Conservation (phyloP, 441 rosid genomes). For the Populus hybrid region DNA sequence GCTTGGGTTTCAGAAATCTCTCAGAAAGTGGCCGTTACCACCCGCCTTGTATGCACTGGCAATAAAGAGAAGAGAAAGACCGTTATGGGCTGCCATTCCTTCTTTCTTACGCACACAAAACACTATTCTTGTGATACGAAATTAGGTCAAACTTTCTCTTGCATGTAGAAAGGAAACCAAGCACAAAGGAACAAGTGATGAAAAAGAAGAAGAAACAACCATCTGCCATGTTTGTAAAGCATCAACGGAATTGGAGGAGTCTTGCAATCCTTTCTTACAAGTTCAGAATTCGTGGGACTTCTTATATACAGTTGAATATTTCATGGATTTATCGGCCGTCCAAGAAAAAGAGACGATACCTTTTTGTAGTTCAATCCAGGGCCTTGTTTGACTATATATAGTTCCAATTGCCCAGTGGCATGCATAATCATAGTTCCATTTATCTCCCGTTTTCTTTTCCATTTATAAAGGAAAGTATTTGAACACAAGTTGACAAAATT, state of each 20-base stretch:
- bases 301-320: background rate
- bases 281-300: background rate
- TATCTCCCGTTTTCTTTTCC: too few relatives aligned
- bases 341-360: background rate
- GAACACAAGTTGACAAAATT: too few relatives aligned
- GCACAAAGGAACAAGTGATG: background rate
- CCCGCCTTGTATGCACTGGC: slow-evolving; percentile 15
- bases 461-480: too few relatives aligned
- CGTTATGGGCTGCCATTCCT: slow-evolving; percentile 19
- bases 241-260: background rate
- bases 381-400: background rate
- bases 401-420: background rate
- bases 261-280: background rate
- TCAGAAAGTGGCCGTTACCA: slow-evolving; percentile 30
- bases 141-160: slow-evolving; percentile 7
- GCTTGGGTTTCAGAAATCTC: slow-evolving; percentile 2
- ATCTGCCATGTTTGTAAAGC: background rate
- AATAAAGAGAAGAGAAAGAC: slow-evolving; percentile 7
- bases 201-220: background rate
- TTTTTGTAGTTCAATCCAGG: background rate
- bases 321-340: background rate
- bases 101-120: slow-evolving; percentile 18
- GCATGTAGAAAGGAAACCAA: background rate
- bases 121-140: slow-evolving; percentile 35
- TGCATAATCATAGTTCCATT: background rate